phyloP scores from a whole-genome alignment of 1,284 basidiomycete genomes.

The Austroboletus sp. region DNA sequence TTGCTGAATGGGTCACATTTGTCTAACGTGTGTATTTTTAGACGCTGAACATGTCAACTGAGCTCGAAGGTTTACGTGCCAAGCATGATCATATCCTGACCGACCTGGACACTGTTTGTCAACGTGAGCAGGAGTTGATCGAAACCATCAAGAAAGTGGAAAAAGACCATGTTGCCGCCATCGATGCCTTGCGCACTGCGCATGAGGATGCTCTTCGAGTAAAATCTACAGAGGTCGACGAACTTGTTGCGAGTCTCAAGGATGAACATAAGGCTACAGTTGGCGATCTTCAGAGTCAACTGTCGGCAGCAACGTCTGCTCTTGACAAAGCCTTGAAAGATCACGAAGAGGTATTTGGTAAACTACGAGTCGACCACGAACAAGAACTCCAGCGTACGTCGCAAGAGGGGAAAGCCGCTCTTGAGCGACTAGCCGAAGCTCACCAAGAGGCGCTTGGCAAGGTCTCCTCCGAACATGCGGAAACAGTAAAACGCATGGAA shows the following conservation, averaged over 20 bases:
- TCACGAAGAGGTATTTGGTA: constrained; percentile 48
- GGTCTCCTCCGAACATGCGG: constrained; percentile 49
- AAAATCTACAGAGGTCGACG: constrained; percentile 50
- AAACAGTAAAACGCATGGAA: constrained; percentile 53
- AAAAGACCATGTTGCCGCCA: constrained; percentile 40
- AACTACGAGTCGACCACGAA: constrained; percentile 44
- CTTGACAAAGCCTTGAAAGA: constrained; percentile 46
- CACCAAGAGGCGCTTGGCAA: constrained; percentile 49
- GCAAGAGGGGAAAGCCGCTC: constrained; percentile 43
- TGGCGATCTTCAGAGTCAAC: constrained; percentile 37
- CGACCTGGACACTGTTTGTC: constrained; percentile 49
- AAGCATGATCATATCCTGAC: constrained; percentile 51
- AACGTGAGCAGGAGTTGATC: constrained; percentile 52
- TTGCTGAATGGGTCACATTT: neutral
- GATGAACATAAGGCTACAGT: constrained; percentile 35
- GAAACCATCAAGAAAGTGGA: constrained; percentile 46
- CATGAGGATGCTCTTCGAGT: constrained; percentile 50
- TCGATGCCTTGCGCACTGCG: constrained; percentile 47
- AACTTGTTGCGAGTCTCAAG: constrained; percentile 42
- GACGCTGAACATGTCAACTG: constrained; percentile 79
- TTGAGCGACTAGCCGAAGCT: constrained; percentile 44
- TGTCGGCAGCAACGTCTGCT: constrained; percentile 38
- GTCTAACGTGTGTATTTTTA: constrained; percentile 28
- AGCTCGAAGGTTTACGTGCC: constrained; percentile 66
- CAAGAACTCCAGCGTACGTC: constrained; percentile 43